Base-by-base conservation (phyloP, 2,329 filamentous ascomycete species). In the Penicillium sclerotiorum region DNA sequence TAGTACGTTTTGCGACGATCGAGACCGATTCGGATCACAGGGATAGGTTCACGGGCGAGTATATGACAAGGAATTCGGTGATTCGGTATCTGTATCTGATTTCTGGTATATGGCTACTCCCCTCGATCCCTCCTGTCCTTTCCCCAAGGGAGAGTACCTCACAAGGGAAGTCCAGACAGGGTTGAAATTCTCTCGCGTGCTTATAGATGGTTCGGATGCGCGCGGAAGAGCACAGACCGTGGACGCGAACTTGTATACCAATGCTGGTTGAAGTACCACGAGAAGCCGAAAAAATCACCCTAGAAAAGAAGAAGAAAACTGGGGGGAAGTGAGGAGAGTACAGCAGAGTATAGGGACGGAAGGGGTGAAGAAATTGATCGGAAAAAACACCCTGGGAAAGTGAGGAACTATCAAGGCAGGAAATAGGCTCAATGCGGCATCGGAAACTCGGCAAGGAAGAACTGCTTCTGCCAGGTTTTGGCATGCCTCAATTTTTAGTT, bases 141-240 rank as follows among this genome's bases (percentile, higher is more conserved):
- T 13, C 25, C 25, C 17, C 9, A 8, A 20, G 33, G 33, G 33
- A 5, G 25, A 28, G 13, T 28, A 13, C 25, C 25, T n/a, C n/a
- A n/a, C n/a, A n/a, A n/a, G n/a, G n/a, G 28, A n/a, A 32, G 15
- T n/a, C 28, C 15, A 32, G 28, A 13, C 28, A 13, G 35, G 25
- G 25, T 40, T 44, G 38, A 39, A 52, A 41, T 35, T n/a, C 21
- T 40, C 46, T 30, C 30, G 4, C 39, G 42, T 20, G 13, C 20
- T 30, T 30, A 13, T 18, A 21, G 9, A 9, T 32, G 28, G 15
- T 36, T 17, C 15, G 15, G 33, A 18, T 36, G 33, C 2, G 15
- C n/a, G 15, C 33, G 15, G 33, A 36, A 18, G 12, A 2, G 33
- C 15, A 36, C 15, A 18, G 15, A 17, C 15, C 15, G n/a, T 8